Base-by-base conservation (phyloP, 345 rosid genomes). In the Populus euphratica region DNA sequence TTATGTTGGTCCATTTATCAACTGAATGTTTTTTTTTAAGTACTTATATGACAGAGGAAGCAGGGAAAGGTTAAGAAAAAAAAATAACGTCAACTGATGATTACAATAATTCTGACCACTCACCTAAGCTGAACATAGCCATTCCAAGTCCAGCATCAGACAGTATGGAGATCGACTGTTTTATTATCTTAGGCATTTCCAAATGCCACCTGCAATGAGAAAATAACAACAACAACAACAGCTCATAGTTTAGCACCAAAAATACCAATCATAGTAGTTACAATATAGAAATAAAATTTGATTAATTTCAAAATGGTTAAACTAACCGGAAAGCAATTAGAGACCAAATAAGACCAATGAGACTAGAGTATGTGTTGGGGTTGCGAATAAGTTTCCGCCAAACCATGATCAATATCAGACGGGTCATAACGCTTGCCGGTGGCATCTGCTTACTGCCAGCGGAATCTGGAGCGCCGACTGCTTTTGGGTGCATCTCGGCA, bases 401-500 rank as follows among this genome's bases (percentile, higher is more conserved):
- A 33, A 82, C 85, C 85, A 82, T 82, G 70, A 82, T 82, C 74
- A 82, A 61, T 70, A 82, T 82, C 70, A 82, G 67, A 38, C 85
- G 79, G 50, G 85, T 82, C 85, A 82, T 82, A 16, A 82, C 85
- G 18, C 85, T 82, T 0, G 85, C 82, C 43, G 85, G 85, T 33
- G 85, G 85, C 85, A 82, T 82, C 72, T 64, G 82, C 25, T 68
- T 78, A 33, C 47, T 75, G 35, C 27, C 83, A 2, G 83, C 88
- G 8, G 81, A 43, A 2, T 82, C 85, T 43, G 74, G 76, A 17
- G 74, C 90, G 38, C 79, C 83, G 25, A 82, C 77, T 18, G 73
- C 83, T 73, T 91, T 86, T 38, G 89, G 85, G 75, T 85, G 88
- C 44, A 93, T 82, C 91, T 91, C 96, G 0, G 86, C 90, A 6